Conservation (phyloP, 768 basidiomycete genomes). For the Pisolithus marmoratus region DNA sequence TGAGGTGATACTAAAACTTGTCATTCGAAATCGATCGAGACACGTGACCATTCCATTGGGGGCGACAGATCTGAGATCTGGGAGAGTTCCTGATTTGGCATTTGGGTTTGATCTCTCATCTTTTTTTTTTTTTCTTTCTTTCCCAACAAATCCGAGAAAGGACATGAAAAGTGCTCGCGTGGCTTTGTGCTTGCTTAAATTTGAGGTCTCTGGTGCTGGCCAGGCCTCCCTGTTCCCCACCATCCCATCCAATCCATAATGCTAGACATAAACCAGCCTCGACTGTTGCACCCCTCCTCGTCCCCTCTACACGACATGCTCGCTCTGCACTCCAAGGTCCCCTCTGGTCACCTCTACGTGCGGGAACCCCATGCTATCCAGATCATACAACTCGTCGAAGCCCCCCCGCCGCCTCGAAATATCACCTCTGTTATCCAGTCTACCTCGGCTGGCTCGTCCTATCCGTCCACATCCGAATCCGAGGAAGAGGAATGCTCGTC, state of each 20-base stretch:
- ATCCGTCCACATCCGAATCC: constrained; percentile 19
- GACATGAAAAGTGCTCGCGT: constrained; percentile 21
- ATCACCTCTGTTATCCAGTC: constrained; percentile 29
- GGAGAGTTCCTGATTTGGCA: neutral
- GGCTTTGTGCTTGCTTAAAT: constrained; percentile 18
- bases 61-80: constrained; percentile 20
- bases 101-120: neutral
- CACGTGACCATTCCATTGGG: neutral
- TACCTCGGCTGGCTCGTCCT: constrained; percentile 29
- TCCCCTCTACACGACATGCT: constrained; percentile 13
- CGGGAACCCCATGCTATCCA: constrained; percentile 48
- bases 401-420: constrained; percentile 46
- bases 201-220: constrained; percentile 1
- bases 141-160: constrained; percentile 12
- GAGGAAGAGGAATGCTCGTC: constrained; percentile 48
- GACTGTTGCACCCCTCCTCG: constrained; percentile 22
- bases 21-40: neutral
- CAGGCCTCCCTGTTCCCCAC: constrained; percentile 15
- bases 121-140: constrained; percentile 9
- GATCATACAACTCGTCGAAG: constrained; percentile 74
- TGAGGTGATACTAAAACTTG: neutral
- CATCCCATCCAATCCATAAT: constrained; percentile 22
- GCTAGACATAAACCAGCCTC: constrained; percentile 19
- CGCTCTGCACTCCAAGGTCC: constrained; percentile 30
- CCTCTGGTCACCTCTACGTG: constrained; percentile 39